These are phyloP conservation scores for Bertia moriformis DNA, from an alignment of 2,329 filamentous ascomycete species.

Conservation along the genomic window DNA sequence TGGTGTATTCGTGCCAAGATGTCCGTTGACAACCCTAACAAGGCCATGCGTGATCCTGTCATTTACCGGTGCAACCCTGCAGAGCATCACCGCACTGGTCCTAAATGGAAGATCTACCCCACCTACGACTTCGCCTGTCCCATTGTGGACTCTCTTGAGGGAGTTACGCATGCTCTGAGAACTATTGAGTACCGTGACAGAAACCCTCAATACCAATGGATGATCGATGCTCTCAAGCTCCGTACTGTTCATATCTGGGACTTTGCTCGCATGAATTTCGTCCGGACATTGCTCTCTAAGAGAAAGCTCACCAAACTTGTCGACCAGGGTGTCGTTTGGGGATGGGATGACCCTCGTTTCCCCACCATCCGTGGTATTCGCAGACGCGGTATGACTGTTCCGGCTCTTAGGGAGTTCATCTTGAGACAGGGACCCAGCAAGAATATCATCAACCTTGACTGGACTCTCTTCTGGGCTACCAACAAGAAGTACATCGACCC, in stretches of 20 bases:
- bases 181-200: conserved; percentile 81
- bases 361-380: conserved; percentile 70
- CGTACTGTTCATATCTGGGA: conserved; percentile 74
- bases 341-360: conserved; percentile 80
- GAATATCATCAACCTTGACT: conserved; percentile 74
- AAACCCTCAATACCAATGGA: conserved; percentile 78
- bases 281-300: conserved; percentile 71
- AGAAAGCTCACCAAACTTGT: conserved; percentile 76
- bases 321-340: conserved; percentile 60
- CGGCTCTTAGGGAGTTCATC: conserved; percentile 70
- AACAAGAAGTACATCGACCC: conserved; percentile 79
- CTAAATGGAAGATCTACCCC: conserved; percentile 71
- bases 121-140: conserved; percentile 81
- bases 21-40: conserved; percentile 81
- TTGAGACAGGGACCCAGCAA: conserved; percentile 71
- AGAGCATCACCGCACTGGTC: conserved; percentile 63
- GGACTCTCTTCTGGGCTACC: conserved; percentile 57
- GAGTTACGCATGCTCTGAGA: conserved; percentile 68
- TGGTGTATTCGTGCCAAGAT: conserved; percentile 95
- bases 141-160: conserved; percentile 66
- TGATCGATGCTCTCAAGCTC: conserved; percentile 59
- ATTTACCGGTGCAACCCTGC: conserved; percentile 81
- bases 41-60: conserved; percentile 88
- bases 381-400: conserved; percentile 64
- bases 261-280: conserved; percentile 73